A percentile compares a stretch with the other conserved stretches of the same genome.
Conservation (phyloP, 768 basidiomycete genomes). For the Russula foetens region DNA sequence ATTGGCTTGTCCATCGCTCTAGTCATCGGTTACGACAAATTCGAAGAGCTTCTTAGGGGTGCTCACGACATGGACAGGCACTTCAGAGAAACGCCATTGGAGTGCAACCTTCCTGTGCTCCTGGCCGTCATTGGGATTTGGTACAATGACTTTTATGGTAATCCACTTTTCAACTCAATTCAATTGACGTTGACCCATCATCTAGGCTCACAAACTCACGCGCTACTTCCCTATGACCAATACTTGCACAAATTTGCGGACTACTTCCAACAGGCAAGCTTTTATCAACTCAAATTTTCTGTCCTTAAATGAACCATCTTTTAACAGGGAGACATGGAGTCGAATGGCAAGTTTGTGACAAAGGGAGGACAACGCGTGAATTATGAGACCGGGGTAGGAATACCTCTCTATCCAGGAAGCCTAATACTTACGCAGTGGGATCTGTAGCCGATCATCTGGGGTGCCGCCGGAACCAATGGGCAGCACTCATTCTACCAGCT, state of each 20-base stretch:
- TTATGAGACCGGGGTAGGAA: slow-evolving; percentile 90
- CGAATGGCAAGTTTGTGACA: slow-evolving; percentile 95
- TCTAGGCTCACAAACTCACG: slow-evolving; percentile 85
- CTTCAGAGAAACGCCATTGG: slow-evolving; percentile 81
- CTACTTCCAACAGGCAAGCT: slow-evolving; percentile 88
- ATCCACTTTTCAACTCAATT: not conserved
- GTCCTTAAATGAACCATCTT: not conserved
- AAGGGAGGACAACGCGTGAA: slow-evolving; percentile 88
- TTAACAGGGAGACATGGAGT: slow-evolving; percentile 91
- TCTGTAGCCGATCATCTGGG: slow-evolving; percentile 93
- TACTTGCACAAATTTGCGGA: slow-evolving; percentile 99
- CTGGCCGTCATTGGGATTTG: slow-evolving; percentile 88
- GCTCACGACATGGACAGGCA: slow-evolving; percentile 98
- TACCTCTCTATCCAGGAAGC: not conserved
- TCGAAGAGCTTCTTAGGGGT: slow-evolving; percentile 80
- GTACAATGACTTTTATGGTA: slow-evolving; percentile 98
- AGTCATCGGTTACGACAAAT: slow-evolving; percentile 90
- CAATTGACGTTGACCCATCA: not conserved
- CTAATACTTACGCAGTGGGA: slow-evolving; percentile 3
- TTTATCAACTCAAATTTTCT: not conserved
- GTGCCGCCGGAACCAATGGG: slow-evolving; percentile 95
- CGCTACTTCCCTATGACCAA: slow-evolving; percentile 94
- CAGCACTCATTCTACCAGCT: slow-evolving; percentile 99
- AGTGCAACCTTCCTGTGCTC: slow-evolving; percentile 87
- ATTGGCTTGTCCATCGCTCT: slow-evolving; percentile 94